Evolutionary conservation across 257 asterid genomes (phyloP).

Genomic region (Solanum okadae): DNA sequence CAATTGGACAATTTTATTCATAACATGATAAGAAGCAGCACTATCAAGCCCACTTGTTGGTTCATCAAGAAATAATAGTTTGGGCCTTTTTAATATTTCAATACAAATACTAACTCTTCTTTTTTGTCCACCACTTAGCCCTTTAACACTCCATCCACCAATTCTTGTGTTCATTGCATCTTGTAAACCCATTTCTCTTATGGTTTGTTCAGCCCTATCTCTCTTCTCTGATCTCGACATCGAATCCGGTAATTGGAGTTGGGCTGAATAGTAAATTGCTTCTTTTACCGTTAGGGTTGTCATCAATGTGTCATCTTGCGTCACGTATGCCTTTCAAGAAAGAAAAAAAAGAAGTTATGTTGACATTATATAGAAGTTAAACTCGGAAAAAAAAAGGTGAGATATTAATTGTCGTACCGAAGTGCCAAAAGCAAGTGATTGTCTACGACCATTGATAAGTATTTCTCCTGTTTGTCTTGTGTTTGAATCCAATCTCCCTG

Average conservation of each 20-base stretch:
- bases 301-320: conserved; percentile 51
- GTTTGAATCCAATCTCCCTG: conserved; percentile 50
- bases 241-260: conserved; percentile 40
- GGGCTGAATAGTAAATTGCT: conserved; percentile 50
- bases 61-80: conserved; percentile 47
- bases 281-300: conserved; percentile 50
- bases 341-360: accelerated
- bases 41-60: conserved; percentile 58
- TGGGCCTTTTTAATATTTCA: conserved; percentile 47
- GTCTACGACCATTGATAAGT: conserved; percentile 49
- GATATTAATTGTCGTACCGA: conserved; percentile 24
- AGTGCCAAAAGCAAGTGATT: conserved; percentile 54
- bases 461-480: conserved; percentile 51
- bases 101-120: conserved; percentile 56
- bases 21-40: conserved; percentile 49
- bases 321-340: conserved; percentile 39
- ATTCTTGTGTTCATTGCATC: conserved; percentile 42
- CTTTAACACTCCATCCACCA: conserved; percentile 62
- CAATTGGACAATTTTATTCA: conserved; percentile 30
- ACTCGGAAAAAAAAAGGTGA: background rate
- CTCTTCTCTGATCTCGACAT: conserved; percentile 33
- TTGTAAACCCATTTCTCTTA: conserved; percentile 48
- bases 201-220: conserved; percentile 34
- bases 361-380: background rate
- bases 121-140: conserved; percentile 58